These are phyloP conservation scores for Zhuliangozyma parablackwelliae DNA, from an alignment of 1,139 yeast species.

Conservation along the genomic window DNA sequence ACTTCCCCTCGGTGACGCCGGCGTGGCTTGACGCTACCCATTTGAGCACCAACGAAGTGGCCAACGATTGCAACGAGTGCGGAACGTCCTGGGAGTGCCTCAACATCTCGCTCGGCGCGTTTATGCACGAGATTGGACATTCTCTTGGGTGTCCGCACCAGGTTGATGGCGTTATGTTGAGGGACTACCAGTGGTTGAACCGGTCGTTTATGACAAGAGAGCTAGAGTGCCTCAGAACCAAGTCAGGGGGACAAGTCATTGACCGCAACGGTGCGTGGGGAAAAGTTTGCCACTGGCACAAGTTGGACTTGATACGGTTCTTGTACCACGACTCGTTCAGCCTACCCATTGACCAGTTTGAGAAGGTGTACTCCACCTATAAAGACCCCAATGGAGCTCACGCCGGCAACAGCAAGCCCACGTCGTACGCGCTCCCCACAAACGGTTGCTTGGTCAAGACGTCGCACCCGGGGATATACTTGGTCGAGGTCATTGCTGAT, in stretches of 20 bases:
- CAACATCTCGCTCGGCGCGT: constrained; percentile 86
- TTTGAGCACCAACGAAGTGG: constrained; percentile 65
- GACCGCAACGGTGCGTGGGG: constrained; percentile 55
- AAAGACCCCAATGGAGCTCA: constrained; percentile 15
- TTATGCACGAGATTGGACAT: constrained; percentile 94
- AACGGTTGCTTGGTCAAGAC: constrained; percentile 43
- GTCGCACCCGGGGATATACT: constrained; percentile 65
- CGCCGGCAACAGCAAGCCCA: constrained; percentile 20
- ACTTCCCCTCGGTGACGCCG: constrained; percentile 64
- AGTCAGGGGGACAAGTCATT: constrained; percentile 38
- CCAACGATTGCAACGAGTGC: constrained; percentile 81
- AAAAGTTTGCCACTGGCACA: constrained; percentile 72
- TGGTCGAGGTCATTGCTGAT: constrained; percentile 60
- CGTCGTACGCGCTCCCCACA: constrained; percentile 20
- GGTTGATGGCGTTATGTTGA: constrained; percentile 80
- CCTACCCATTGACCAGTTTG: constrained; percentile 57
- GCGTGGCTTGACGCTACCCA: constrained; percentile 68
- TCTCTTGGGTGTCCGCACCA: constrained; percentile 89
- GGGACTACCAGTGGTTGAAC: constrained; percentile 79
- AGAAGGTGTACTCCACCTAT: constrained; percentile 26
- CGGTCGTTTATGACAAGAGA: constrained; percentile 80
- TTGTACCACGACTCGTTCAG: constrained; percentile 77
- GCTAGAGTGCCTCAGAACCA: constrained; percentile 46
- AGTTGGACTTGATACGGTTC: constrained; percentile 73
- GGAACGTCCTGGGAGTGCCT: constrained; percentile 89